Evolutionary conservation across 2,329 filamentous ascomycete genomes (phyloP), one percentile per base, ranked within the genome.

Genomic region (Venturia aucupariae): DNA sequence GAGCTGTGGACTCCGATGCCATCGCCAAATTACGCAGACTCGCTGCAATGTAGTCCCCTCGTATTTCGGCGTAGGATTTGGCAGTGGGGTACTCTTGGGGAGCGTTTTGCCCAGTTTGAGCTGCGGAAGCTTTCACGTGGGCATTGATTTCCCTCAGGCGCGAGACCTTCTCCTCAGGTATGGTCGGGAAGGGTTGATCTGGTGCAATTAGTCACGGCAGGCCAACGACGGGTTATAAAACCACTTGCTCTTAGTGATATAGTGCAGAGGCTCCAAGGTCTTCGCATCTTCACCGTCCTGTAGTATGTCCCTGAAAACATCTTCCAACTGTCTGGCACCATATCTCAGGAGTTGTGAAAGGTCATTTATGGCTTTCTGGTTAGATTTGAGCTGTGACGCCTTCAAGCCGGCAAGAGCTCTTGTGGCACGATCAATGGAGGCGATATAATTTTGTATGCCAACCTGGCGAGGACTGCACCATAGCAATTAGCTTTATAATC

Each of bases 371-470:
- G 92, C 92, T 74, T 92, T 88, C 73, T 97, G 92, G 66, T 97
- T 97, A 11, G 92, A 90, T 65, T 90, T 87, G 62, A 99, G 79
- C 69, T 97, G 97, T n/a, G 93, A 93, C 3, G 89, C 83, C 73
- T 89, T 90, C 78, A 99, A 88, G 67, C 96, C 90, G 66, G 81
- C 78, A 64, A 97, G 81, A n/a, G 92, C 90, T 73, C 89, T 89
- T 71, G 89, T 92, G 39, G 96, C 85, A 51, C 94, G 88, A 77
- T 95, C 94, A 69, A 97, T 85, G 6, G 93, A 96, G 57, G 86
- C 87, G 61, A 99, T 84, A 75, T 96, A 99, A 70, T 90, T 90
- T 44, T 86, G 83, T 65, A 99, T 79, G 48, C 92, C 92, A 39
- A 87, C 86, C 75, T 88, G 89, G 69, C 91, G 87, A 1, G 92